Evolutionary conservation across 176 grass and related monocot genomes (phyloP).

Genomic region (Ampelocalamus luodianensis): DNA sequence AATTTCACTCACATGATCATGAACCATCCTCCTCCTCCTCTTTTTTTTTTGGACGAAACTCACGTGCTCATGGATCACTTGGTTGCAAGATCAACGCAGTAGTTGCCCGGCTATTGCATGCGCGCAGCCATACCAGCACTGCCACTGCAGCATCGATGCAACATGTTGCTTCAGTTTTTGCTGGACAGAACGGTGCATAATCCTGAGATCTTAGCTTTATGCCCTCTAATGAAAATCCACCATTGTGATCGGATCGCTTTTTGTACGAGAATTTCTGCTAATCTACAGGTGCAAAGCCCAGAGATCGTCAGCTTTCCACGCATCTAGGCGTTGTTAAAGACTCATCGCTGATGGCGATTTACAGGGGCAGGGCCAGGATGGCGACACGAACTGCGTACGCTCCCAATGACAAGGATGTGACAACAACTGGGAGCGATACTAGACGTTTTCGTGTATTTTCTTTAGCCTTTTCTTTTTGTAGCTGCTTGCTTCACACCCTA

Average conservation of each 20-base stretch:
- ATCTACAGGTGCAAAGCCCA: background rate
- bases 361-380: background rate
- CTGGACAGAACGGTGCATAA: background rate
- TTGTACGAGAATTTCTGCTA: background rate
- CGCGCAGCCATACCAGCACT: background rate
- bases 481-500: background rate
- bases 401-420: slow-evolving; percentile 4
- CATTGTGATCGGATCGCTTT: background rate
- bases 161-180: background rate
- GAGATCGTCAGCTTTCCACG: background rate
- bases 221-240: background rate
- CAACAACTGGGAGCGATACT: slow-evolving; percentile 7
- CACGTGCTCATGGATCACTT: background rate
- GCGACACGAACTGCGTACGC: background rate
- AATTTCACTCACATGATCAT: too few relatives aligned
- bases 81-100: background rate
- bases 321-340: background rate
- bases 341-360: slow-evolving; percentile 2
- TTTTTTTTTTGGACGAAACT: background rate
- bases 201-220: background rate
- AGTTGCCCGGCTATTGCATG: background rate
- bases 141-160: too few relatives aligned
- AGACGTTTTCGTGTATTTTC: slow-evolving; percentile 17
- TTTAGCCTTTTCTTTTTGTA: slow-evolving; percentile 21
- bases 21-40: background rate